Conservation (phyloP, 129 eudicot species). For the Tagetes erecta region DNA sequence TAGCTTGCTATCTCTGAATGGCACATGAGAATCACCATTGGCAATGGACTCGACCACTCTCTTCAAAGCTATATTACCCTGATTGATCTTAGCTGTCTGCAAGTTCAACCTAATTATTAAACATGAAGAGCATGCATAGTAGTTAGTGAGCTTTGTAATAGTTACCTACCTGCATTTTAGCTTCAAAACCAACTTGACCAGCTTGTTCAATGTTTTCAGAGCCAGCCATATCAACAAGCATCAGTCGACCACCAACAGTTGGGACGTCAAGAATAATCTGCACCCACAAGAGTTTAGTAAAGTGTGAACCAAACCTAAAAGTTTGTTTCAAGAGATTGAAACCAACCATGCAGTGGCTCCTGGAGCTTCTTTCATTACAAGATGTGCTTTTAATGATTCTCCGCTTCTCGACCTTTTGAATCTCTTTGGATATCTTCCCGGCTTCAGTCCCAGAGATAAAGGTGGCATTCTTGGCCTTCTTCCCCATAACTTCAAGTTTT, state of each 20-base stretch:
- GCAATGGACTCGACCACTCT: conserved; percentile 98
- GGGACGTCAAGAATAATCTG: conserved; percentile 96
- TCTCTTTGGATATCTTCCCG: conserved; percentile 89
- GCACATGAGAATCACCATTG: conserved; percentile 97
- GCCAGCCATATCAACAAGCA: conserved; percentile 99
- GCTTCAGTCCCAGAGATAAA: conserved; percentile 93
- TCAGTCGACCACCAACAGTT: conserved; percentile 90
- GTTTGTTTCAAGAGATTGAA: background rate
- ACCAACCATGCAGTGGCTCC: conserved; percentile 97
- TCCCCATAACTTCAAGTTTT: conserved; percentile 92
- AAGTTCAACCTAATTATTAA: background rate
- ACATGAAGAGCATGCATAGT: too few species aligned
- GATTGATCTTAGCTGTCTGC: conserved; percentile 97
- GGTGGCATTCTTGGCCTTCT: conserved; percentile 98
- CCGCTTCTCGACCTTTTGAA: conserved; percentile 97
- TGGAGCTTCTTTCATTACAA: conserved; percentile 94
- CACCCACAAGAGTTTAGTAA: background rate
- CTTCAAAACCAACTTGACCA: conserved; percentile 89
- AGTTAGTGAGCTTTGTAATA: background rate
- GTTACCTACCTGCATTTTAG: conserved; percentile 84
- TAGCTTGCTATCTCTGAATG: conserved; percentile 96
- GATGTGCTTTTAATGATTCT: conserved; percentile 84
- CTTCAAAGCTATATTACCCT: conserved; percentile 89
- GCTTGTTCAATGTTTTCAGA: conserved; percentile 98
- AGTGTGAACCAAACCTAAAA: too few species aligned